These are phyloP conservation scores for Cicer judaicum DNA, from an alignment of 306 rosid genomes.

Conservation along the genomic window DNA sequence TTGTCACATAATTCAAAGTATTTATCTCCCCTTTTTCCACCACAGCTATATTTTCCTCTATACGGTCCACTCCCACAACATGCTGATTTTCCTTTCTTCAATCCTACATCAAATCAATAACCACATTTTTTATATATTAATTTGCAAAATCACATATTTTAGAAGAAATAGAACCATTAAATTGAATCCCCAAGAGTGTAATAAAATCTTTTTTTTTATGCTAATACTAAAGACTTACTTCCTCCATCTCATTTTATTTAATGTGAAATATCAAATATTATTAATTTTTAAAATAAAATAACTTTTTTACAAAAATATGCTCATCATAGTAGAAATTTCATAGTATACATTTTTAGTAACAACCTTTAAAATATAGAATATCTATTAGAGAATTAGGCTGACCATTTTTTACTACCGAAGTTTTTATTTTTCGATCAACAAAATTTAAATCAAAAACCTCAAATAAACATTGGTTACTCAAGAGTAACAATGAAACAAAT, in stretches of 20 bases:
- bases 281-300: no score
- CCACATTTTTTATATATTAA: neutral
- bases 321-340: no score
- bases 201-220: neutral
- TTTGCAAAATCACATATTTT: neutral
- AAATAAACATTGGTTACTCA: neutral
- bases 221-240: conserved; percentile 12
- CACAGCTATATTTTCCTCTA: conserved; percentile 76
- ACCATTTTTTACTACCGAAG: no score
- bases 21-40: conserved; percentile 74
- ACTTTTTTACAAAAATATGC: no score
- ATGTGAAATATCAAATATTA: no score
- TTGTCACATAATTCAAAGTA: conserved; percentile 64
- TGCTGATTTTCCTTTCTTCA: conserved; percentile 75
- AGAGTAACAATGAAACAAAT: neutral
- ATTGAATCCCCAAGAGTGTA: neutral
- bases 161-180: neutral
- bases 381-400: no score
- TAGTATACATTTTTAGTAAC: no score
- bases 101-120: conserved; percentile 53
- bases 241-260: no score
- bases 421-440: no score
- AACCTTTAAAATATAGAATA: no score
- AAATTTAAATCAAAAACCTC: no score
- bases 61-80: conserved; percentile 81